A percentile compares a stretch with the other conserved stretches of the same genome.
phyloP scores from a whole-genome alignment of 176 grass and related monocot species.

The Oryza meyeriana region DNA sequence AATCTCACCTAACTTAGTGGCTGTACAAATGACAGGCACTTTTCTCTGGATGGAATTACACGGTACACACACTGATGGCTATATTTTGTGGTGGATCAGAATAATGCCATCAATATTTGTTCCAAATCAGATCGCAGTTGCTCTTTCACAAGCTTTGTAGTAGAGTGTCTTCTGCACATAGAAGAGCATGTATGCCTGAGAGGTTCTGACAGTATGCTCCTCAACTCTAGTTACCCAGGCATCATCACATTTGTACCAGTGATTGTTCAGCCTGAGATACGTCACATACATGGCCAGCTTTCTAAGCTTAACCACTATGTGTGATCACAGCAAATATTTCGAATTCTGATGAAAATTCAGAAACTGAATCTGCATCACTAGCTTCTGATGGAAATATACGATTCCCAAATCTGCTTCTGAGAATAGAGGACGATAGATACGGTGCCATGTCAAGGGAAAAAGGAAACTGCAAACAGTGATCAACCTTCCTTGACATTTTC shows the following conservation, averaged over 20 bases:
- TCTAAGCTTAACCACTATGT: slow-evolving; percentile 82
- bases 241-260: slow-evolving; percentile 98
- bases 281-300: slow-evolving; percentile 87
- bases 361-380: slow-evolving; percentile 55
- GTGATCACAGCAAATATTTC: slow-evolving; percentile 94
- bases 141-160: slow-evolving; percentile 80
- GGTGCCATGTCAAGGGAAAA: slow-evolving; percentile 91
- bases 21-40: not conserved
- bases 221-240: slow-evolving; percentile 86
- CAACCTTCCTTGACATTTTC: slow-evolving; percentile 85
- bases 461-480: slow-evolving; percentile 86
- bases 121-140: slow-evolving; percentile 26
- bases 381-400: slow-evolving; percentile 72
- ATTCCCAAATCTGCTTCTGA: slow-evolving; percentile 81
- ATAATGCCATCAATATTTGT: not conserved
- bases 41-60: not conserved
- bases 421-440: slow-evolving; percentile 84
- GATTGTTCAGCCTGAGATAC: slow-evolving; percentile 74
- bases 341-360: slow-evolving; percentile 66
- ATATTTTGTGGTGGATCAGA: not conserved
- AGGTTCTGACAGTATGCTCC: slow-evolving; percentile 73
- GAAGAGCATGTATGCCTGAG: slow-evolving; percentile 97
- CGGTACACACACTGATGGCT: not conserved
- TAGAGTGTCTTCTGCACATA: slow-evolving; percentile 95
- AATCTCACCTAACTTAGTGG: not conserved